These are phyloP conservation scores for Albatrellus ellisii DNA, from an alignment of 768 basidiomycete genomes.

Conservation along the genomic window DNA sequence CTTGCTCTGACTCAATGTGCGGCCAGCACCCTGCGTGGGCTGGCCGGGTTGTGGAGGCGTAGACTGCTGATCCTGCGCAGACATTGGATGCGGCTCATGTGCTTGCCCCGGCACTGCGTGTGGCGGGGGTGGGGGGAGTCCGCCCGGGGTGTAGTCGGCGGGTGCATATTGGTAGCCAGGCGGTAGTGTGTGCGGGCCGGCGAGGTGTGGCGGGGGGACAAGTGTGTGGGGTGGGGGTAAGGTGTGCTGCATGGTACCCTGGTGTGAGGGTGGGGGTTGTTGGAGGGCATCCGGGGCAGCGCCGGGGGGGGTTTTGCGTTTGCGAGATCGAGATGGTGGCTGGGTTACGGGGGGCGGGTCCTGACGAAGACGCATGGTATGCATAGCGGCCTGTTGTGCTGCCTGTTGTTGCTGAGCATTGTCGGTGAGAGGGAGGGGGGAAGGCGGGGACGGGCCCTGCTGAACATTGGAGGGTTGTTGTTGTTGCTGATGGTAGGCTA, in stretches of 20 bases:
- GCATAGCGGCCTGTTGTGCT: slow-evolving; percentile 14
- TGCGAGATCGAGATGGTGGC: slow-evolving; percentile 37
- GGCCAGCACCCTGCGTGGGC: slow-evolving; percentile 20
- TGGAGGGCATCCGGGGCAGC: slow-evolving; percentile 19
- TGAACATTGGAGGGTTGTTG: slow-evolving; percentile 15
- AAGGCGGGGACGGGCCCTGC: background rate
- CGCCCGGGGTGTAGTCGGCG: slow-evolving; percentile 6
- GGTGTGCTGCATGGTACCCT: slow-evolving; percentile 19
- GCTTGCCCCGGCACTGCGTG: slow-evolving; percentile 6
- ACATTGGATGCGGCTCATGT: too few relatives aligned
- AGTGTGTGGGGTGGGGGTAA: slow-evolving; percentile 18
- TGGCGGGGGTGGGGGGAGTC: slow-evolving; percentile 10
- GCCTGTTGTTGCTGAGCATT: slow-evolving; percentile 12
- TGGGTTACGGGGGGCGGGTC: slow-evolving; percentile 28
- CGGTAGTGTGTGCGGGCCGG: slow-evolving; percentile 18
- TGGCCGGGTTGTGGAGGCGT: slow-evolving; percentile 8
- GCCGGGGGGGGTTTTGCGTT: slow-evolving; percentile 56
- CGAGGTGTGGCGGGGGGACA: slow-evolving; percentile 7
- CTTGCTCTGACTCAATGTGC: slow-evolving; percentile 67
- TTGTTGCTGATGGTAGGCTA: slow-evolving; percentile 19
- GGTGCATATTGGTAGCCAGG: slow-evolving; percentile 23
- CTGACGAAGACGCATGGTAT: slow-evolving; percentile 50
- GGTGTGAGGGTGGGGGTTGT: slow-evolving; percentile 28
- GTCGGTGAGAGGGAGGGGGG: slow-evolving; percentile 5
- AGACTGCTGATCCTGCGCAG: slow-evolving; percentile 8